A percentile compares a stretch with the other conserved stretches of the same genome.
phyloP scores from a whole-genome alignment of 2,329 filamentous ascomycete genomes.

The Calonectria fujianensis region DNA sequence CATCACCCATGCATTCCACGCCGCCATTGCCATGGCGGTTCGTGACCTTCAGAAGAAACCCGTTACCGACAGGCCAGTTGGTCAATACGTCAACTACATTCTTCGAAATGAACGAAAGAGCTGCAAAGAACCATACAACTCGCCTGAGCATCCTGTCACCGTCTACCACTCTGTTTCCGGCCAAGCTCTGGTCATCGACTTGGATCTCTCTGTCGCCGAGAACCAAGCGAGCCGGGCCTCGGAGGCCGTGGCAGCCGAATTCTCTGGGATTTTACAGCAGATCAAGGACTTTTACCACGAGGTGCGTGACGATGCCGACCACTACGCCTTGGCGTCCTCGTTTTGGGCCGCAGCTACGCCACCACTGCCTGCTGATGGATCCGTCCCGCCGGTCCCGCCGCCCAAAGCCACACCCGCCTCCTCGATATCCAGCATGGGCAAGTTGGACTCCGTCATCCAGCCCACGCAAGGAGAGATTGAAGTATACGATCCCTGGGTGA shows the following conservation, averaged over 20 bases:
- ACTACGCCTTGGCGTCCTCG: not conserved
- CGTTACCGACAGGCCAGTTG: not conserved
- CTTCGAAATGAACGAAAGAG: slow-evolving; percentile 1
- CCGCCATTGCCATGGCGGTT: slow-evolving; percentile 13
- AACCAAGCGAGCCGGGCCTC: not conserved
- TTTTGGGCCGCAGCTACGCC: slow-evolving; percentile 11
- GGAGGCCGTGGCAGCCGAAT: not conserved
- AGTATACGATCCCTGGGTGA: slow-evolving; percentile 64
- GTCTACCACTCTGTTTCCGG: slow-evolving; percentile 10
- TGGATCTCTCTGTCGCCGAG: not conserved
- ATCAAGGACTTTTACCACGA: not conserved
- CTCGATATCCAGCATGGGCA: slow-evolving; percentile 60
- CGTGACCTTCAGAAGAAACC: not conserved
- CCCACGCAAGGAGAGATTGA: slow-evolving; percentile 54
- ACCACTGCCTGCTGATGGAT: slow-evolving; percentile 35
- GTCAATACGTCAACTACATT: slow-evolving; percentile 3
- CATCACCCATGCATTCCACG: not conserved
- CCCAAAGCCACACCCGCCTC: slow-evolving; percentile 55
- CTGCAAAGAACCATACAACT: not conserved
- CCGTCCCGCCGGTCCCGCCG: slow-evolving; percentile 47
- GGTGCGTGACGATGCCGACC: not conserved
- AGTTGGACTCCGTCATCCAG: slow-evolving; percentile 59
- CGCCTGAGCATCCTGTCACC: not conserved
- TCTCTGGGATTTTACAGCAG: not conserved
- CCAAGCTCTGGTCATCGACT: not conserved